Conservation (phyloP, 352 stramenopile genomes). For the Globisporangium heterothallicum region DNA sequence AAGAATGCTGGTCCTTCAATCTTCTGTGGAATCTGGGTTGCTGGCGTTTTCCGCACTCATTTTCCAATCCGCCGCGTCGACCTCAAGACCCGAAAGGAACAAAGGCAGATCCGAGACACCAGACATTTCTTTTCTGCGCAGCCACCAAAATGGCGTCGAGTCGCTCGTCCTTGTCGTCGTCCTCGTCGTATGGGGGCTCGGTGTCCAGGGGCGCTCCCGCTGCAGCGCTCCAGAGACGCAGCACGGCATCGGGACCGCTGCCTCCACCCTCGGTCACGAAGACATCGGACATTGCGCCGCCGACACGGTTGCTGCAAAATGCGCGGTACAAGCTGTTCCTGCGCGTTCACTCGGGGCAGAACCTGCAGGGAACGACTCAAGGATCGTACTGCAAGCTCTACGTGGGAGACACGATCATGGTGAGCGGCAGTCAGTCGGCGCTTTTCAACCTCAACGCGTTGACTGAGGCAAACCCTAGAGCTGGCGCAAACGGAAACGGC, state of each 20-base stretch:
- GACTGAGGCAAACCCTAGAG: conserved; percentile 6
- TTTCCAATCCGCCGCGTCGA: background rate
- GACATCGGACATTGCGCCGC: conserved; percentile 4
- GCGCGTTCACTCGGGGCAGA: conserved; percentile 57
- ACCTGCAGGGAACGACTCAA: conserved; percentile 35
- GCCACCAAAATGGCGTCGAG: background rate
- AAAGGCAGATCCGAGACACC: too few relatives aligned
- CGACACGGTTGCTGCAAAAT: conserved; percentile 10
- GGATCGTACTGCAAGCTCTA: conserved; percentile 73
- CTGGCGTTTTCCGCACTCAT: background rate
- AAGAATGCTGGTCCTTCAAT: conserved; percentile 4
- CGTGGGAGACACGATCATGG: conserved; percentile 42
- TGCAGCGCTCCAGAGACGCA: background rate
- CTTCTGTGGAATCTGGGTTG: background rate
- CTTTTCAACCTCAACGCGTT: conserved; percentile 17
- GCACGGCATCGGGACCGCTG: conserved; percentile 2
- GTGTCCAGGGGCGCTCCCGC: background rate
- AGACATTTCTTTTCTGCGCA: too few relatives aligned
- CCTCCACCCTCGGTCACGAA: background rate
- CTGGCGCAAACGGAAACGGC: background rate
- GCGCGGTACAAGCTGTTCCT: conserved; percentile 52
- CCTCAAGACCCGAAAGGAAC: background rate
- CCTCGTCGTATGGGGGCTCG: conserved; percentile 7
- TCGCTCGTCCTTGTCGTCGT: conserved; percentile 19
- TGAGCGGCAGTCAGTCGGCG: conserved; percentile 24